A percentile compares a stretch with the other conserved stretches of the same genome.
phyloP scores from a whole-genome alignment of 2,329 filamentous ascomycete species.

The Fusarium odoratissimum region DNA sequence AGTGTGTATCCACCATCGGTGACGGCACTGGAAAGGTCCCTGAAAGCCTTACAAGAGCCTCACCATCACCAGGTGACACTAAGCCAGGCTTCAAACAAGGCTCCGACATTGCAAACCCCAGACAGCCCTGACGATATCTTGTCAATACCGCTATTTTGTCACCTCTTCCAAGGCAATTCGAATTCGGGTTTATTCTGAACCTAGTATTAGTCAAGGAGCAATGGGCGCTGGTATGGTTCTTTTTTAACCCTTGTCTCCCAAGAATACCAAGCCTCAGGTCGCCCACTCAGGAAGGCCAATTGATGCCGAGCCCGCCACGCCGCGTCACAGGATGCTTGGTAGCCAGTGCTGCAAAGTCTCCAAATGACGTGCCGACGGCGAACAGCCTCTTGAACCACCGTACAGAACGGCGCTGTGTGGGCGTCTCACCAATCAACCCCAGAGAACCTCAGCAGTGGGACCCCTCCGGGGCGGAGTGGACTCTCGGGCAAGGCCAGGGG shows the following conservation, averaged over 20 bases:
- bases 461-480: slow-evolving; percentile 15
- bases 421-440: slow-evolving; percentile 22
- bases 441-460: slow-evolving; percentile 4
- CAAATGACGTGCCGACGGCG: slow-evolving; percentile 40
- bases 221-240: slow-evolving; percentile 19
- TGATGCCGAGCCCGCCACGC: slow-evolving; percentile 43
- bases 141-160: slow-evolving; percentile 23
- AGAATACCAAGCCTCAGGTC: slow-evolving; percentile 37
- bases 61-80: not conserved
- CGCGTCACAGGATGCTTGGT: slow-evolving; percentile 39
- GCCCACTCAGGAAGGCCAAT: slow-evolving; percentile 34
- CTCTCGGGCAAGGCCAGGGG: slow-evolving; percentile 29
- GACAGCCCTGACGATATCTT: slow-evolving; percentile 27
- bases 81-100: slow-evolving; percentile 29
- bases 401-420: slow-evolving; percentile 23
- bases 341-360: slow-evolving; percentile 17
- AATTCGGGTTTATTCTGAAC: slow-evolving; percentile 22
- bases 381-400: slow-evolving; percentile 15
- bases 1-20: slow-evolving; percentile 29
- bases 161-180: slow-evolving; percentile 33
- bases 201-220: slow-evolving; percentile 4
- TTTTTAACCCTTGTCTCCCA: slow-evolving; percentile 32
- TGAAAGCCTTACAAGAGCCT: slow-evolving; percentile 31
- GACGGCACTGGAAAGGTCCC: slow-evolving; percentile 21
- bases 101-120: slow-evolving; percentile 9